Base-by-base conservation (phyloP, 2,329 filamentous ascomycete species). In the Fusarium sp. region DNA sequence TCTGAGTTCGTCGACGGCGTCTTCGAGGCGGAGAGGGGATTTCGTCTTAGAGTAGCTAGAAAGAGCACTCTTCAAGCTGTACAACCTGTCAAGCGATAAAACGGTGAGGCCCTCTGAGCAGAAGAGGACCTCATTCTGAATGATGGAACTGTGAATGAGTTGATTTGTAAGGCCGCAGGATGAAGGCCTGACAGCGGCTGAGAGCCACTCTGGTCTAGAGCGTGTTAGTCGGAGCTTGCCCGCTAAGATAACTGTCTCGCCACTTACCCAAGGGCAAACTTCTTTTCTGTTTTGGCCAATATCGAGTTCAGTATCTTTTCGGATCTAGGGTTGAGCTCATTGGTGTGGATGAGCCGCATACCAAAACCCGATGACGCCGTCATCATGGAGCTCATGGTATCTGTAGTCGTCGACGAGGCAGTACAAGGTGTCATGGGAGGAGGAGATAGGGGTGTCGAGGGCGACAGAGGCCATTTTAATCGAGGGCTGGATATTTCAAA, bases 11-110 rank as follows among this genome's bases (percentile, higher is more conserved):
- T 91, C 88, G 50, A 91, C 87, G 29, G 89, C 88, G 50, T 89
- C 85, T 70, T 90, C 87, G 11, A 91, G 82, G 14, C 85, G 82
- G 32, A 81, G 75, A 14, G 79, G 79, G 38, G 80, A 81, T 20
- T 76, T 78, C 2, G 82, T 84, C 61, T 82, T 82, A 7, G 86
- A 83, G 76, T 90, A 90, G 68, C 84, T 84, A 20, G 86, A 83
- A 14, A 91, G 82, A 2, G 88, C 87, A 49, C 83, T 83, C 77
- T 90, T 90, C 80, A 92, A 88, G 44, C 87, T 89, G 79, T 90
- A 92, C 47, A 90, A 78, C 52, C 88, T 84, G 77, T 91, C 89
- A 14, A 91, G 83, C 0, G 88, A 84, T 16, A 90, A 77, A 10
- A 92, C 79, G 0, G 85, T 89, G 14, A 92, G 82, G 20, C 88